Conservation (phyloP, 495 filamentous ascomycete species). For the Talaromyces stipitatus region DNA sequence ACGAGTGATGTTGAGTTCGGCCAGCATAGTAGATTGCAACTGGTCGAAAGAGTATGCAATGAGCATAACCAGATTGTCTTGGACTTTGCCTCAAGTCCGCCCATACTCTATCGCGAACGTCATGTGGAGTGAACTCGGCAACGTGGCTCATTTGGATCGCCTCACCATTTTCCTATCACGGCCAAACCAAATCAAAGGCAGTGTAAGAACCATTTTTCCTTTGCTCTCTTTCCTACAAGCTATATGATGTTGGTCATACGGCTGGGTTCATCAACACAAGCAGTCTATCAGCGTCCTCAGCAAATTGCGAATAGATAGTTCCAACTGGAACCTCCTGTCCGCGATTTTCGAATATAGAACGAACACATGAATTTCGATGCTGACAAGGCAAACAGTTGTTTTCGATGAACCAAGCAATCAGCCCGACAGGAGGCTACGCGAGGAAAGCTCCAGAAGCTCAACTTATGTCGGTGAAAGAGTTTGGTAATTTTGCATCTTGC, state of each 20-base stretch:
- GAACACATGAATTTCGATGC: no score
- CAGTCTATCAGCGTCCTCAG: no score
- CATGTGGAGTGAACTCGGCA: not conserved
- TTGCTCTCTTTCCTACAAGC: not conserved
- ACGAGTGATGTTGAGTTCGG: not conserved
- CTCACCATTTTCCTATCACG: not conserved
- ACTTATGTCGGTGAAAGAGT: not conserved
- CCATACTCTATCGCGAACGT: not conserved
- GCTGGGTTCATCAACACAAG: no score
- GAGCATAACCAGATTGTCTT: not conserved
- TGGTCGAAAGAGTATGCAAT: not conserved
- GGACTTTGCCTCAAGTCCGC: no score
- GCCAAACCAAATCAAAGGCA: not conserved
- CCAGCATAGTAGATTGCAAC: not conserved
- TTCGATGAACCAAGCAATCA: not conserved
- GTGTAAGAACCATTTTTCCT: not conserved
- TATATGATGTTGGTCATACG: not conserved
- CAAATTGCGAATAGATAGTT: no score
- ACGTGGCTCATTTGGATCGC: not conserved
- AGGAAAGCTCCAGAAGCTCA: not conserved
- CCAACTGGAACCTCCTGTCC: no score
- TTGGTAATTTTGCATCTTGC: no score
- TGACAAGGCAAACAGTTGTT: no score
- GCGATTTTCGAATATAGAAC: no score
- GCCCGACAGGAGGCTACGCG: not conserved